Evolutionary conservation across 108 stramenopile genomes (phyloP).

Genomic region (Nitzschia putrida): DNA sequence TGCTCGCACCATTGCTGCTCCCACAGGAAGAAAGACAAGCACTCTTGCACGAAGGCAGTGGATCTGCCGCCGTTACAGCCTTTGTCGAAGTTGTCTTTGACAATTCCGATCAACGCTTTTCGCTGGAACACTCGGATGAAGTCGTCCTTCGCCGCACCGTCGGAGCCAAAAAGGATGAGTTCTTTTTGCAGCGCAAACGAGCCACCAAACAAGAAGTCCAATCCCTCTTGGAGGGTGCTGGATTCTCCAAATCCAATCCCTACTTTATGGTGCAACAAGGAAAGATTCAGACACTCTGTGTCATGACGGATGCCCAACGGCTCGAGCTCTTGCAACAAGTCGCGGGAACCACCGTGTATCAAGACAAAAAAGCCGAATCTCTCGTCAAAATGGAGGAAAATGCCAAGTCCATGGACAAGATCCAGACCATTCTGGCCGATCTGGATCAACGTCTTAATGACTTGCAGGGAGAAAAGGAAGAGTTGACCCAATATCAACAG

Average conservation of each 20-base stretch:
- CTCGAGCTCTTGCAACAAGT: slow-evolving; percentile 94
- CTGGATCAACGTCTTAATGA: slow-evolving; percentile 91
- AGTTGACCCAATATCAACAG: slow-evolving; percentile 87
- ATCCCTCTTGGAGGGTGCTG: slow-evolving; percentile 94
- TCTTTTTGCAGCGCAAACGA: slow-evolving; percentile 96
- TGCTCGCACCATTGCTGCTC: neutral
- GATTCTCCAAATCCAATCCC: slow-evolving; percentile 97
- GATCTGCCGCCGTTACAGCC: slow-evolving; percentile 87
- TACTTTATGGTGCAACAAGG: slow-evolving; percentile 99
- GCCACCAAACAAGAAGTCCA: slow-evolving; percentile 92
- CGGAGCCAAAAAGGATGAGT: slow-evolving; percentile 99
- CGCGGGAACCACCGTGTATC: slow-evolving; percentile 96
- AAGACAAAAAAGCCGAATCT: slow-evolving; percentile 94
- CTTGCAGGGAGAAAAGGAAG: slow-evolving; percentile 95
- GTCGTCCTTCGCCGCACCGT: slow-evolving; percentile 96
- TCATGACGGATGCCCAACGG: slow-evolving; percentile 94
- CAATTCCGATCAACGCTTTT: slow-evolving; percentile 93
- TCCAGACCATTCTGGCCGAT: slow-evolving; percentile 83
- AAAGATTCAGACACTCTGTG: slow-evolving; percentile 93
- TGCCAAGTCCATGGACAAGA: slow-evolving; percentile 78
- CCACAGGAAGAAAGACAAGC: slow-evolving; percentile 87
- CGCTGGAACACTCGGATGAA: slow-evolving; percentile 90
- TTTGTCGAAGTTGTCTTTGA: slow-evolving; percentile 99
- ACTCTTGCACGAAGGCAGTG: slow-evolving; percentile 91
- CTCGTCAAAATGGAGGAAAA: slow-evolving; percentile 94